These are phyloP conservation scores for Komagataella phaffii DNA, from an alignment of 805 yeast species.

Conservation along the genomic window DNA sequence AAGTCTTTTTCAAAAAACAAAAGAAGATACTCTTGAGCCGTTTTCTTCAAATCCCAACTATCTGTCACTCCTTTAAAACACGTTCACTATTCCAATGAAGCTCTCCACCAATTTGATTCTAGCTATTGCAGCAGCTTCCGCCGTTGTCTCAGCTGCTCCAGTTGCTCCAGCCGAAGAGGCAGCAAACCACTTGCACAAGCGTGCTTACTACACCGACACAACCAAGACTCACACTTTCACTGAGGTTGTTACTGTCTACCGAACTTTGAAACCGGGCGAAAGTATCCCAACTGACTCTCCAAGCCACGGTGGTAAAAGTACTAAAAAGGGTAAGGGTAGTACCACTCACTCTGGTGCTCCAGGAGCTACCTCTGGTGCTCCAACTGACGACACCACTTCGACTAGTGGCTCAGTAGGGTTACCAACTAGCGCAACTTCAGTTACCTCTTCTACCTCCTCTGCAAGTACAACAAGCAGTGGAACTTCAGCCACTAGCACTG, in stretches of 20 bases:
- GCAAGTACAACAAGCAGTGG: slow-evolving; percentile 9
- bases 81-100: not conserved
- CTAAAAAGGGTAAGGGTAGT: not conserved
- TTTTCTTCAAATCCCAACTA: not conserved
- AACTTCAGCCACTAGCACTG: slow-evolving; percentile 8
- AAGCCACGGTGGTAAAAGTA: not conserved
- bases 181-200: not conserved
- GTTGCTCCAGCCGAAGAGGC: slow-evolving; percentile 1
- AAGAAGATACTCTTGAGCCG: not conserved
- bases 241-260: not conserved
- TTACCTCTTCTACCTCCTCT: slow-evolving; percentile 10
- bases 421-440: slow-evolving; percentile 6
- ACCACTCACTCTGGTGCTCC: not conserved
- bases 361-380: not conserved
- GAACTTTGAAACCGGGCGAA: not conserved
- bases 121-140: not conserved
- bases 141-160: not conserved
- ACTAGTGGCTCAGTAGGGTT: not conserved
- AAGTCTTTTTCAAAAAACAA: not conserved
- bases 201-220: not conserved
- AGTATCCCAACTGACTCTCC: not conserved
- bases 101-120: not conserved
- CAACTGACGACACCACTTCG: not conserved
- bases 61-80: not conserved
- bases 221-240: slow-evolving; percentile 1